Evolutionary conservation across 768 basidiomycete species (phyloP).

Genomic region (Sistotremastrum niveocremeum): DNA sequence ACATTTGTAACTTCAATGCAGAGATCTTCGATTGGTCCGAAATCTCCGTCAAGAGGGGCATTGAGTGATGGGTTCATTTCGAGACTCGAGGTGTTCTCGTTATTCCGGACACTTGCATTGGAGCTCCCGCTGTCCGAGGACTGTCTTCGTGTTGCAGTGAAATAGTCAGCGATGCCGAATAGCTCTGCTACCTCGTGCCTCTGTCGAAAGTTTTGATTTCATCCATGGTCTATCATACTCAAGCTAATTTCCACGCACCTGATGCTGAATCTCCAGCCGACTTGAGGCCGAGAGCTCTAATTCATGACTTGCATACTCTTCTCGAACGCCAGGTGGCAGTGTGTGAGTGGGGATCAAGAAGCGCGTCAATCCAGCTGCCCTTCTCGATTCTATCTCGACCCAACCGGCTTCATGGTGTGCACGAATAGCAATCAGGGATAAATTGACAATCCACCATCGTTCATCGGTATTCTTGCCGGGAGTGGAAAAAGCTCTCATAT

Average conservation of each 20-base stretch:
- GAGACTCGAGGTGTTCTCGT: too few relatives aligned
- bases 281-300: constrained; percentile 20
- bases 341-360: constrained; percentile 29
- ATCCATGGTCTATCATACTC: constrained; percentile 50
- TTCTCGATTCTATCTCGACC: constrained; percentile 73
- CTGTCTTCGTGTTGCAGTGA: too few relatives aligned
- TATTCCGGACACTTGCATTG: too few relatives aligned
- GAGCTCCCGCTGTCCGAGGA: too few relatives aligned
- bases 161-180: too few relatives aligned
- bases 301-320: too few relatives aligned
- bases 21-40: constrained; percentile 4
- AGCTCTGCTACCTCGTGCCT: too few relatives aligned
- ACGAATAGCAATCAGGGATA: constrained; percentile 74
- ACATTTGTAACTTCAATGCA: constrained; percentile 28
- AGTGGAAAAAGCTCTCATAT: constrained; percentile 1
- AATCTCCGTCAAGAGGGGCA: neutral
- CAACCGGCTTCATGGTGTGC: constrained; percentile 64
- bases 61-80: constrained; percentile 11
- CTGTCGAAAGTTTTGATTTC: too few relatives aligned
- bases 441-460: constrained; percentile 80
- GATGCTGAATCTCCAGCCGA: constrained; percentile 77
- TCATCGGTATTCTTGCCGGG: constrained; percentile 33
- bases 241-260: constrained; percentile 74
- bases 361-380: constrained; percentile 81
- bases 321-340: too few relatives aligned